phyloP scores from a whole-genome alignment of 2,329 filamentous ascomycete species.

The Colletotrichum theobromicola region DNA sequence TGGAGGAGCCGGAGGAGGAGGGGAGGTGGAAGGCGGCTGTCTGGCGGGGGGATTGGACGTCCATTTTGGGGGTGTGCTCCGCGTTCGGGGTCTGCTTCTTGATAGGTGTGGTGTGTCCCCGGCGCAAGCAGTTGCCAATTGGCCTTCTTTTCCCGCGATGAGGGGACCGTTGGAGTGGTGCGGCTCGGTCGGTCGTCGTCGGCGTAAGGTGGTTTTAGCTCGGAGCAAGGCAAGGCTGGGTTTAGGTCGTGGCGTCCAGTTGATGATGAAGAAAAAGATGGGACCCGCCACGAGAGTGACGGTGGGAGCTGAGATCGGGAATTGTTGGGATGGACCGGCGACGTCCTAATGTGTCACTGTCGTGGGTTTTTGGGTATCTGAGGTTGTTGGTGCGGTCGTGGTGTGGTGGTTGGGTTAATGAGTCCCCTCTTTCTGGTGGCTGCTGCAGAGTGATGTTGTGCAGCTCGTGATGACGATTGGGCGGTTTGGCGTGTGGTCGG shows the following conservation, averaged over 20 bases:
- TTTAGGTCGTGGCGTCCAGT: neutral
- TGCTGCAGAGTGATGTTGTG: neutral
- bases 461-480: neutral
- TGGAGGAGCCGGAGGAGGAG: constrained; percentile 42
- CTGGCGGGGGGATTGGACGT: constrained; percentile 15
- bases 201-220: constrained; percentile 1
- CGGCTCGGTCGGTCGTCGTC: constrained; percentile 14
- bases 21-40: constrained; percentile 44
- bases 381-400: neutral
- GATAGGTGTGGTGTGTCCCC: neutral
- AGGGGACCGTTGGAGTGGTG: neutral
- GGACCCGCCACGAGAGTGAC: neutral
- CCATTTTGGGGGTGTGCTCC: constrained; percentile 30
- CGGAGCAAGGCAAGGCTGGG: constrained; percentile 4
- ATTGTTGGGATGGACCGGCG: neutral
- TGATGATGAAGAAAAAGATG: neutral
- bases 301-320: neutral
- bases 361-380: neutral
- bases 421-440: neutral
- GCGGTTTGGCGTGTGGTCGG: neutral
- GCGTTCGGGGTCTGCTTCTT: neutral
- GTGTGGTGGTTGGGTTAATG: neutral
- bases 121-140: constrained; percentile 22
- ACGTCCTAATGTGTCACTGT: neutral
- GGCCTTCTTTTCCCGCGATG: neutral